Evolutionary conservation across 2,329 filamentous ascomycete species (phyloP), one percentile per base, ranked within the genome.

Genomic region (Hypoxylon sp.): DNA sequence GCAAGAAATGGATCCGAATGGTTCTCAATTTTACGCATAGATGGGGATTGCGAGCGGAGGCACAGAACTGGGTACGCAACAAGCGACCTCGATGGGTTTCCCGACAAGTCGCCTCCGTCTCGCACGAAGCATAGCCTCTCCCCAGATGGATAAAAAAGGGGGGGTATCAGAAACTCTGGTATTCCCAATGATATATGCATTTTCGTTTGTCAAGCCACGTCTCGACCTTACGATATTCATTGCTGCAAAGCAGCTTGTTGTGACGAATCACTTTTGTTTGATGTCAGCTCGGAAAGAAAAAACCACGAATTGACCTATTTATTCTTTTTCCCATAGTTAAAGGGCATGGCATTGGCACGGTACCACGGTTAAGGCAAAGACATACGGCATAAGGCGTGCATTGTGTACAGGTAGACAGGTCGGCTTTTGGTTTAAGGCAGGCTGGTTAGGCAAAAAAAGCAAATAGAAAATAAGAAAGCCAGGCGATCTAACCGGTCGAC

Each of bases 391-490:
- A 66, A 24, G 68, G 67, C 64, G 57, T 71, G 70, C 63, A 72
- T 72, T 72, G 47, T 72, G 69, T 72, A 71, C 62, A 68, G 68
- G 69, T 72, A 73, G 70, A 73, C 64, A 69, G 56, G 66, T 62
- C 56, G 55, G 56, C 62, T 67, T 67, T 55, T 50, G 60, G 65
- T 69, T 67, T 56, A 55, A 55, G 66, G 37, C 63, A 57, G 62
- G 53, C 65, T 61, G 60, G 62, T 53, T 62, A 62, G 54, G 62
- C 63, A 67, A 62, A 59, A 53, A 56, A 67, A 65, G 53, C 46
- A 70, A 62, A 21, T 52, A 67, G 44, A 57, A 68, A 60, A 61
- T 55, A 37, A 64, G 35, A 61, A 62, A 65, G 58, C 31, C 27
- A 57, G 66, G 65, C 59, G 65, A 65, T 31, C 62, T 46, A 47